A percentile compares a stretch with the other conserved stretches of the same genome.
Conservation (phyloP, 1,284 basidiomycete species). For the Sanghuangporus sanghuang region DNA sequence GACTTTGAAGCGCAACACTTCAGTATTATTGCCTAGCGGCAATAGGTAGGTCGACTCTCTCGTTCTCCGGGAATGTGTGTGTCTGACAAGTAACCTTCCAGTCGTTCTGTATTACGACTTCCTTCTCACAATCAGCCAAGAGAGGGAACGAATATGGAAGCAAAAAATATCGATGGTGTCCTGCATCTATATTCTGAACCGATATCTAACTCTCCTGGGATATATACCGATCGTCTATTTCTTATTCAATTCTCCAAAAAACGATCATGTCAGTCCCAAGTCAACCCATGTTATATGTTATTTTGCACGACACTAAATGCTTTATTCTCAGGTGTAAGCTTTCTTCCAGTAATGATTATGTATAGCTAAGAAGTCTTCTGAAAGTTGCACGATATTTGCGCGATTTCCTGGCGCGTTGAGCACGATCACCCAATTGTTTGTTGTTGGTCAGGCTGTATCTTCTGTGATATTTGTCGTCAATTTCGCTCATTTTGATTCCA, state of each 20-base stretch:
- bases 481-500: background rate
- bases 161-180: constrained; percentile 7
- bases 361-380: background rate
- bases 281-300: background rate
- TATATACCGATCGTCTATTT: constrained; percentile 13
- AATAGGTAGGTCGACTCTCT: background rate
- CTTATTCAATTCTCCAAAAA: constrained; percentile 14
- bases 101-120: constrained; percentile 15
- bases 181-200: constrained; percentile 11
- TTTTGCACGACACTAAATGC: background rate
- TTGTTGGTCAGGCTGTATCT: background rate
- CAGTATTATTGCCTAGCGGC: constrained; percentile 14
- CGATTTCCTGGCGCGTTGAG: constrained; percentile 12
- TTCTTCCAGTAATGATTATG: background rate
- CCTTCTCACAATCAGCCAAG: constrained; percentile 2
- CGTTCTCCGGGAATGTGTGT: background rate
- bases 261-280: constrained; percentile 6
- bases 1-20: background rate
- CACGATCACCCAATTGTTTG: constrained; percentile 8
- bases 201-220: constrained; percentile 13
- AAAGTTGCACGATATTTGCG: constrained; percentile 11
- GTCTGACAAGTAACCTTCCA: background rate
- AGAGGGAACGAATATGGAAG: constrained; percentile 10
- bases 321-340: constrained; percentile 8
- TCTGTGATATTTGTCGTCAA: background rate